A percentile compares a stretch with the other conserved stretches of the same genome.
phyloP scores from a whole-genome alignment of 2,329 filamentous ascomycete species.

The Gliomastix tumulicola region DNA sequence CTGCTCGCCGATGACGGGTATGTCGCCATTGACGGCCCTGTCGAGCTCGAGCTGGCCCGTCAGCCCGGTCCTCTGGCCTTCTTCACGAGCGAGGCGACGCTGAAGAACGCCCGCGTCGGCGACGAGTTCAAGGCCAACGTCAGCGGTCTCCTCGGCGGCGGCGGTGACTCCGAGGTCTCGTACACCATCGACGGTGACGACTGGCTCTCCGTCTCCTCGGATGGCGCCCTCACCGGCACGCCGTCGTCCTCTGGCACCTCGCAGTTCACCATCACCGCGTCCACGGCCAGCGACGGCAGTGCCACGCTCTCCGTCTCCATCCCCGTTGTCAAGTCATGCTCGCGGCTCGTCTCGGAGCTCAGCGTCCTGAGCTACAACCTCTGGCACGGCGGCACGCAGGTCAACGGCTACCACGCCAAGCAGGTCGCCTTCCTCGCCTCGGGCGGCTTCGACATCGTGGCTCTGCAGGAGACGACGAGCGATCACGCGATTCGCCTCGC shows the following conservation, averaged over 20 bases:
- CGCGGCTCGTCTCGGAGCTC: constrained; percentile 22
- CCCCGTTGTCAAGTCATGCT: constrained; percentile 16
- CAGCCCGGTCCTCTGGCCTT: constrained; percentile 15
- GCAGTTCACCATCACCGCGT: constrained; percentile 18
- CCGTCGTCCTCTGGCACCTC: constrained; percentile 14
- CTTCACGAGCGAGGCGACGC: constrained; percentile 17
- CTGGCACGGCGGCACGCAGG: constrained; percentile 27
- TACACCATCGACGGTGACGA: constrained; percentile 17
- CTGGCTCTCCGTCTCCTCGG: constrained; percentile 23
- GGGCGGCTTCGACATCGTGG: constrained; percentile 24
- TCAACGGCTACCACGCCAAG: constrained; percentile 28
- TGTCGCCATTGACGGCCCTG: constrained; percentile 23
- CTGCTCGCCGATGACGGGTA: constrained; percentile 27
- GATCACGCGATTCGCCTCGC: constrained; percentile 23
- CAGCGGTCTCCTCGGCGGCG: constrained; percentile 20
- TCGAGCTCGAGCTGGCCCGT: constrained; percentile 18
- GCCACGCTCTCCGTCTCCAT: constrained; percentile 21
- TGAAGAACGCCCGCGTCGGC: constrained; percentile 26
- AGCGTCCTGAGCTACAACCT: constrained; percentile 29
- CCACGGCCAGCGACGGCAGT: constrained; percentile 15
- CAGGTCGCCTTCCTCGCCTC: constrained; percentile 25
- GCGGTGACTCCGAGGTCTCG: constrained; percentile 10
- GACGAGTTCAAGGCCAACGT: constrained; percentile 22
- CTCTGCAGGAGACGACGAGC: constrained; percentile 25
- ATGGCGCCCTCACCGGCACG: constrained; percentile 26